Evolutionary conservation across 2,329 filamentous ascomycete species (phyloP).

Genomic region (Gliomastix tumulicola): DNA sequence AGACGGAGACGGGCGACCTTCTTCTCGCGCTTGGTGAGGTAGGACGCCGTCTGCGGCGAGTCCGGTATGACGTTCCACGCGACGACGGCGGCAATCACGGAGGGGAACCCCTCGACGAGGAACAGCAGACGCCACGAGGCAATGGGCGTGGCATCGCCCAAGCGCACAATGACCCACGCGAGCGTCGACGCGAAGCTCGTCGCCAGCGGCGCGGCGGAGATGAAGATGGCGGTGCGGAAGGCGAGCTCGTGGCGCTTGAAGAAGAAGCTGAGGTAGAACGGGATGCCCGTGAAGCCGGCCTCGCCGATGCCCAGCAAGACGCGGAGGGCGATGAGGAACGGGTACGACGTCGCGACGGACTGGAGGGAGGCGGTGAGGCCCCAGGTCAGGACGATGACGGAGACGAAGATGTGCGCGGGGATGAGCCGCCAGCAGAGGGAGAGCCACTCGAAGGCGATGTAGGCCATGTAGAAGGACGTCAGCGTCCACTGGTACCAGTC

Average conservation of each 20-base stretch:
- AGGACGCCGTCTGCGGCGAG: conserved; percentile 58
- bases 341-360: conserved; percentile 56
- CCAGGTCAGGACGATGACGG: conserved; percentile 66
- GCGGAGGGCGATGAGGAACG: conserved; percentile 46
- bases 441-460: conserved; percentile 61
- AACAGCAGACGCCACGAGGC: conserved; percentile 84
- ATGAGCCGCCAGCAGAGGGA: conserved; percentile 52
- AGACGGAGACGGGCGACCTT: conserved; percentile 67
- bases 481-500: conserved; percentile 55
- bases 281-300: conserved; percentile 58
- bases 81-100: conserved; percentile 64
- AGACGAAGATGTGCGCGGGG: conserved; percentile 54
- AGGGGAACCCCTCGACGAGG: conserved; percentile 78
- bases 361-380: conserved; percentile 73
- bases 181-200: conserved; percentile 72
- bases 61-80: conserved; percentile 75
- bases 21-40: conserved; percentile 55
- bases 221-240: conserved; percentile 77
- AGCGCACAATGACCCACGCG: conserved; percentile 69
- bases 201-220: conserved; percentile 76
- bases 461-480: conserved; percentile 54
- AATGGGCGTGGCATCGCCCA: conserved; percentile 59
- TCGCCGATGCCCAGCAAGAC: conserved; percentile 55
- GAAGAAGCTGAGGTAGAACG: conserved; percentile 59
- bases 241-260: conserved; percentile 67